A percentile compares a stretch with the other conserved stretches of the same genome.
phyloP scores from a whole-genome alignment of 192 early-diverging fungal genomes.

The Backusella morwellensis region DNA sequence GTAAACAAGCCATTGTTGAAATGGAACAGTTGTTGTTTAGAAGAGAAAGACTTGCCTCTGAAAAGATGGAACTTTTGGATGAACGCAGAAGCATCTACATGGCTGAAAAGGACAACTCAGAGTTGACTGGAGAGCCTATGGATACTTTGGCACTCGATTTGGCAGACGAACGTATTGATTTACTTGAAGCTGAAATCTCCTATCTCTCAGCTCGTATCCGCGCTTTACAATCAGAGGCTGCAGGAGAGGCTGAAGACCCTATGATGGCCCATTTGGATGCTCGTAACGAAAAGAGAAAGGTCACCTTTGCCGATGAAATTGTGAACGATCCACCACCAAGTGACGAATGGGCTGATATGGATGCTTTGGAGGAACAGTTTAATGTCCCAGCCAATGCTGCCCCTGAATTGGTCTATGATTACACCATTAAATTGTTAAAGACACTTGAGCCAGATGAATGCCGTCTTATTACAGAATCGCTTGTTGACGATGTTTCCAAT shows the following conservation, averaged over 20 bases:
- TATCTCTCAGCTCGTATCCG: constrained; percentile 55
- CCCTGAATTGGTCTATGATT: constrained; percentile 50
- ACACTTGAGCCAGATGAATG: constrained; percentile 49
- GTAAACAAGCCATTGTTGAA: constrained; percentile 49
- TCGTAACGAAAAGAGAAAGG: constrained; percentile 22
- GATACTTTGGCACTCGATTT: constrained; percentile 40
- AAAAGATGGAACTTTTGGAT: constrained; percentile 50
- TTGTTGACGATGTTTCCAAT: constrained; percentile 58
- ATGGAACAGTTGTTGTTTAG: constrained; percentile 52
- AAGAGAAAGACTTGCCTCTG: constrained; percentile 42
- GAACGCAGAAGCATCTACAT: constrained; percentile 51
- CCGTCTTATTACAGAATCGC: constrained; percentile 48
- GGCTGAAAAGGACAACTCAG: constrained; percentile 40
- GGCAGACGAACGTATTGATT: constrained; percentile 57
- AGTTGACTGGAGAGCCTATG: constrained; percentile 19
- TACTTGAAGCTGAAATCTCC: constrained; percentile 56
- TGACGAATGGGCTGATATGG: constrained; percentile 38
- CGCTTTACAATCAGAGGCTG: constrained; percentile 52
- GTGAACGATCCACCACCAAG: constrained; percentile 14
- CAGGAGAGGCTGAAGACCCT: constrained; percentile 18
- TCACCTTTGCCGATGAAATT: constrained; percentile 41
- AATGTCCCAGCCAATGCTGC: constrained; percentile 40
- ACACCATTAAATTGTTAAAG: constrained; percentile 46
- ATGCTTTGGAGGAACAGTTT: constrained; percentile 34
- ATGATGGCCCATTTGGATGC: background rate